Evolutionary conservation across 352 stramenopile species (phyloP), one percentile per base, ranked within the genome.

Genomic region (Vaucheria bursata): DNA sequence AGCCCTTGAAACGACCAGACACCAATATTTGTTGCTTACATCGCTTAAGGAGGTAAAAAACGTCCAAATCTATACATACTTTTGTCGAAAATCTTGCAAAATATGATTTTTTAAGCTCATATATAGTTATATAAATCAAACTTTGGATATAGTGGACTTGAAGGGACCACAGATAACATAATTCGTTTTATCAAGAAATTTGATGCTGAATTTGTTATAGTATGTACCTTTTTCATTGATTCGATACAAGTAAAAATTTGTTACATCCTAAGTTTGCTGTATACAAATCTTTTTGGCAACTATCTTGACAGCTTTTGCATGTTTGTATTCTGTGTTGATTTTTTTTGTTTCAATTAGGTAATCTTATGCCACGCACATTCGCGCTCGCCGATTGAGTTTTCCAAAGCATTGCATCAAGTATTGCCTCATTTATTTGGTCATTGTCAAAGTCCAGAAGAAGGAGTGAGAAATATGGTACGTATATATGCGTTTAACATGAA

Each of bases 21-120:
- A 97, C 76, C 94, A 97, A 75, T 99, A 99, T 76, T 86, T 99
- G 32, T 85, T 98, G n/a, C 84, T 99, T 50, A 95, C 88, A 50
- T 90, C 94, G 0, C 84, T 99, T 40, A 94, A 95, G 73, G 95
- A 98, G 89, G 93, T 98, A 59, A 98, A 98, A 40, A 50, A 12
- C 39, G n/a, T n/a, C n/a, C n/a, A n/a, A n/a, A n/a, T n/a, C n/a
- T n/a, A n/a, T n/a, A n/a, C n/a, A n/a, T n/a, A n/a, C n/a, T n/a
- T n/a, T n/a, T n/a, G n/a, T n/a, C n/a, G n/a, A n/a, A n/a, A n/a
- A n/a, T n/a, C n/a, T n/a, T n/a, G n/a, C n/a, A n/a, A n/a, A n/a
- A n/a, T n/a, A n/a, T n/a, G n/a, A n/a, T n/a, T n/a, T n/a, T n/a
- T n/a, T n/a, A n/a, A n/a, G n/a, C n/a, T n/a, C n/a, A n/a, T n/a